These are phyloP conservation scores for Leishmania tropica DNA, from an alignment of 208 protist genomes.

Conservation along the genomic window DNA sequence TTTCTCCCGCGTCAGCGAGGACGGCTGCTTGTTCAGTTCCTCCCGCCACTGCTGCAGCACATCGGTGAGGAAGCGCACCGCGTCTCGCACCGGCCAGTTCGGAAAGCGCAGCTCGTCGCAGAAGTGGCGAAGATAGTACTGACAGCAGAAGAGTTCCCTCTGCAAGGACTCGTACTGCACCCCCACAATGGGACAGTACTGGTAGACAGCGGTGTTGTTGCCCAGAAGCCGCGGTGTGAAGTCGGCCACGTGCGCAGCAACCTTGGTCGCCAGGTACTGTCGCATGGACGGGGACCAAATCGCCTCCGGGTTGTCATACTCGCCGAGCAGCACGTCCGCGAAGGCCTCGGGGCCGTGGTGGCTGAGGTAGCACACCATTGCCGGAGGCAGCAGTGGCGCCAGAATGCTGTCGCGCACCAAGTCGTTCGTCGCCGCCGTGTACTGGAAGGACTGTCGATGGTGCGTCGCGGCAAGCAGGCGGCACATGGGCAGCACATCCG, in stretches of 20 bases:
- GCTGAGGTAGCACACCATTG: conserved; percentile 94
- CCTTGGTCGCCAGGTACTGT: conserved; percentile 84
- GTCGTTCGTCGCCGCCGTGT: conserved; percentile 52
- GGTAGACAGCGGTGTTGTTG: conserved; percentile 89
- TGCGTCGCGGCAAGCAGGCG: conserved; percentile 85
- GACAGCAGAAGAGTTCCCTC: conserved; percentile 94
- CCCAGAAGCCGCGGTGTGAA: conserved; percentile 92
- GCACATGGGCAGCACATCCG: conserved; percentile 91
- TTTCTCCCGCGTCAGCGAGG: conserved; percentile 56
- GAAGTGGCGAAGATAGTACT: conserved; percentile 95
- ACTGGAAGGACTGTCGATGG: conserved; percentile 81
- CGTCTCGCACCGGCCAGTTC: conserved; percentile 92
- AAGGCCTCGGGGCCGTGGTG: conserved; percentile 93
- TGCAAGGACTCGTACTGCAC: conserved; percentile 89
- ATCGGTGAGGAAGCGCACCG: conserved; percentile 85
- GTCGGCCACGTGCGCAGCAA: conserved; percentile 92
- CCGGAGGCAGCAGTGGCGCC: conserved; percentile 85
- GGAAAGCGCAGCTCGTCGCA: conserved; percentile 91
- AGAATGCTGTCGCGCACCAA: conserved; percentile 83
- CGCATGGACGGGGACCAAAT: conserved; percentile 96
- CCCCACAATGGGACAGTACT: conserved; percentile 93
- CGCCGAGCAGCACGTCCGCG: conserved; percentile 90
- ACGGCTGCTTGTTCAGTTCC: conserved; percentile 90
- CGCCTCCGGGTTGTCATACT: conserved; percentile 95
- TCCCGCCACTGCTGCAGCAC: conserved; percentile 83